Evolutionary conservation across 164 flowering plant species (phyloP), one percentile per base, ranked within the genome.

Genomic region (Vitis cinerea): DNA sequence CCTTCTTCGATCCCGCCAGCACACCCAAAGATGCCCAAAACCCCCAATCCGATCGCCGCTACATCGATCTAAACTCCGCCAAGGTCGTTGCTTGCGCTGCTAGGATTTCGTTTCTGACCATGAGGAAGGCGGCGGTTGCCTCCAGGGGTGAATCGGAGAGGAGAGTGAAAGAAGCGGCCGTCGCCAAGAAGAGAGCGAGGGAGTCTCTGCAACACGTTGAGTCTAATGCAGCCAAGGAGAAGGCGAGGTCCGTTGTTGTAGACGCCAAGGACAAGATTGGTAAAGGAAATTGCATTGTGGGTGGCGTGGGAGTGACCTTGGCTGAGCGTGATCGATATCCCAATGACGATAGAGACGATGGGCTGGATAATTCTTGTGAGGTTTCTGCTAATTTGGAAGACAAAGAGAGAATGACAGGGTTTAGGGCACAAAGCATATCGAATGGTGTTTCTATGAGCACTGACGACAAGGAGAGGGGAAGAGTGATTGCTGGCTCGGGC

Each of bases 91-190:
- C 85, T 57, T 83, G 86, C 53, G 95, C 95, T 1, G 83, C 88
- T 2, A 72, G 58, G 80, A 82, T 92, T n/a, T 80, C 97, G 3
- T 44, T 82, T 0, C 27, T 61, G 9, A 83, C 89, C 10, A 87
- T 92, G 89, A 72, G 8, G 48, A 84, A 76, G 72, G 92, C 89
- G 1, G 82, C 72, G 17, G 37, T 50, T 3, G 19, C 67, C 5
- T 86, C 84, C 2, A 75, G 79, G 56, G 47, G 61, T 0, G 92
- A 87, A 15, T 92, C 90, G 2, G 91, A 86, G 61, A 82, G 74
- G 76, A 79, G 80, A 47, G 92, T 75, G 1, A 84, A 75, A 61
- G 97, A 92, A 68, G 92, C 97, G 12, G 80, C 80, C 0, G 9
- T 72, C 11, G 76, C 88, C 16, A 75, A 80, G 79, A 91, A 86